Evolutionary conservation across 257 asterid genomes (phyloP).

Genomic region (Anisodus acutangulus): DNA sequence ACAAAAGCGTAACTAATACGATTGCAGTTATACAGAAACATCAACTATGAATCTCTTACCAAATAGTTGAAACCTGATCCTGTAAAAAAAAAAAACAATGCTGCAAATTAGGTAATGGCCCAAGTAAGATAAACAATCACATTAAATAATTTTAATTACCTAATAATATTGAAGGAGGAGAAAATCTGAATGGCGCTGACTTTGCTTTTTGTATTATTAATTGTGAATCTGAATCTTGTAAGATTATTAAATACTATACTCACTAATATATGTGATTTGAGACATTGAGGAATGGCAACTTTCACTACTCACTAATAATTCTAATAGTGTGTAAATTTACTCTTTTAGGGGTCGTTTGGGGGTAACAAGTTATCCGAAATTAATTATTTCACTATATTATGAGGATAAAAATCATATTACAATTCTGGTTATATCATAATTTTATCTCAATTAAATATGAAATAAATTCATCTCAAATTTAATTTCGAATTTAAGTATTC

Average conservation of each 20-base stretch:
- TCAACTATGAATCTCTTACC: background rate
- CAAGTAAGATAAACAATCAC: background rate
- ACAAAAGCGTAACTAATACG: background rate
- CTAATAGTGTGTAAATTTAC: too few relatives aligned
- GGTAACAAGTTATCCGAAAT: too few relatives aligned
- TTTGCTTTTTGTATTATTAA: background rate
- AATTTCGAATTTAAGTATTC: too few relatives aligned
- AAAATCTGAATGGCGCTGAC: conserved; percentile 18
- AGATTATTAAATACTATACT: background rate
- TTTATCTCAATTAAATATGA: too few relatives aligned
- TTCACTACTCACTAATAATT: too few relatives aligned
- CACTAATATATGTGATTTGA: background rate
- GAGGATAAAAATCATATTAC: too few relatives aligned
- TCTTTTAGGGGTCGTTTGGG: too few relatives aligned
- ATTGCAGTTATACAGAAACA: background rate
- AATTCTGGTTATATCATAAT: too few relatives aligned
- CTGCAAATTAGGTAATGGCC: background rate
- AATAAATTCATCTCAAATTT: too few relatives aligned
- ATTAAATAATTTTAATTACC: background rate
- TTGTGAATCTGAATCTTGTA: conserved; percentile 21
- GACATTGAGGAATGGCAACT: too few relatives aligned
- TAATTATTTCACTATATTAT: too few relatives aligned
- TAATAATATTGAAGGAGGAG: background rate
- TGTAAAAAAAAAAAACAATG: background rate
- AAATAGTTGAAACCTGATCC: background rate